Conservation (phyloP, 164 flowering plant genomes). For the Amborella trichopoda region DNA sequence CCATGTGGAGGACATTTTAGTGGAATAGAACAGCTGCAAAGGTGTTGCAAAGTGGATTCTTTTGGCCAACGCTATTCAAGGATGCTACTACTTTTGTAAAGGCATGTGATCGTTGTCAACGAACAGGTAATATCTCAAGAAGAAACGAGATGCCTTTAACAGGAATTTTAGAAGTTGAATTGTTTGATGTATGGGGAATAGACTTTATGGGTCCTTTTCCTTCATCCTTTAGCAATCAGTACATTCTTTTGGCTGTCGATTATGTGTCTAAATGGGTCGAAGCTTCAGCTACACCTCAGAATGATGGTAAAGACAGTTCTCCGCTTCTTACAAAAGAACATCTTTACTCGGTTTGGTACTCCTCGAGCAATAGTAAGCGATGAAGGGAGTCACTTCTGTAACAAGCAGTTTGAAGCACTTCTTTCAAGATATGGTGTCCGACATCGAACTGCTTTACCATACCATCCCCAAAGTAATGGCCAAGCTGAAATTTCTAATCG, state of each 20-base stretch:
- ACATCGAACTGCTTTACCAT: not conserved
- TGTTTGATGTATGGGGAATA: not conserved
- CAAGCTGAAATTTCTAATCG: not conserved
- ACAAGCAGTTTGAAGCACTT: not conserved
- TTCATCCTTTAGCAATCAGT: not conserved
- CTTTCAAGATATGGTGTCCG: not conserved
- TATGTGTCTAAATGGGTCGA: not conserved
- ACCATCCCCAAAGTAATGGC: too few species aligned
- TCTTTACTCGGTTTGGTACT: not conserved
- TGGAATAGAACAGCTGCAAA: not conserved
- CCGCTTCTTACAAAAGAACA: too few species aligned
- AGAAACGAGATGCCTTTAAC: not conserved
- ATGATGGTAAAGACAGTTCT: not conserved
- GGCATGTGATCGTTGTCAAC: not conserved
- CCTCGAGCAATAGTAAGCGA: not conserved
- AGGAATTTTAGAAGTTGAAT: not conserved
- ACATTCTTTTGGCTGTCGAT: not conserved
- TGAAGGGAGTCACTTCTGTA: not conserved
- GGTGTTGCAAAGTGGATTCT: not conserved
- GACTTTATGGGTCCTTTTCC: not conserved
- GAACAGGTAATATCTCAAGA: not conserved
- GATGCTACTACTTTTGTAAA: not conserved
- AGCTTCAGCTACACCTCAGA: not conserved
- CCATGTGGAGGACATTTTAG: not conserved
- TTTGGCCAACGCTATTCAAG: not conserved